Evolutionary conservation across 257 asterid genomes (phyloP), one percentile per base, ranked within the genome.

Genomic region (Forsythia suspensa): DNA sequence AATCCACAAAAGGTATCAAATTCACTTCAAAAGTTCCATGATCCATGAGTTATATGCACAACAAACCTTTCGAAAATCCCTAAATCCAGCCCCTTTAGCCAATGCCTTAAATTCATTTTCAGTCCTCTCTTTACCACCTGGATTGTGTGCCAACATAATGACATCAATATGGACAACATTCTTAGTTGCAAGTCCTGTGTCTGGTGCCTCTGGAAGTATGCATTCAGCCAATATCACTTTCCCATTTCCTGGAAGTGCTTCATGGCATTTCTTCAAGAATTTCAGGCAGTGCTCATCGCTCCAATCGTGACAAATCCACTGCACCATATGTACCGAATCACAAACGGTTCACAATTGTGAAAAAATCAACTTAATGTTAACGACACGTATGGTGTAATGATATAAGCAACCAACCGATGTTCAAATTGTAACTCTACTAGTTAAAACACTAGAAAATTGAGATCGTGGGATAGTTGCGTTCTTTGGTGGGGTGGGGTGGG

Each of bases 261-360:
- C 83, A 48, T 95, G 76, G 85, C 99, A 90, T 9, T 90, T 93
- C 77, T 85, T 93, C 92, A 95, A 84, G 80, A 95, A 84, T 61
- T 90, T 93, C 46, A 85, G 67, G 84, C 97, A 90, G 20, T 91
- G 97, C 3, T 79, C 90, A 24, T 95, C 98, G 41, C 98, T 93
- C 98, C 98, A 95, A 38, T 95, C 97, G 66, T 95, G 98, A 41
- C 95, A 90, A 13, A 95, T 93, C 98, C 98, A 95, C 98, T 94
- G 81, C 80, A 86, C 34, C 34, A 29, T 29, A 29, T 29, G 34
- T 29, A 29, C 34, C 34, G 34, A 29, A 1, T 29, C 34, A 29
- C 34, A 29, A 29, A 29, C 34, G 34, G 1, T 29, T 29, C 34
- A 29, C 6, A 6, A 24, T 11, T 0, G 0, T 13, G 75, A 36